phyloP scores from a whole-genome alignment of 208 protist species.

The Herpetomonas samuelpessoai region DNA sequence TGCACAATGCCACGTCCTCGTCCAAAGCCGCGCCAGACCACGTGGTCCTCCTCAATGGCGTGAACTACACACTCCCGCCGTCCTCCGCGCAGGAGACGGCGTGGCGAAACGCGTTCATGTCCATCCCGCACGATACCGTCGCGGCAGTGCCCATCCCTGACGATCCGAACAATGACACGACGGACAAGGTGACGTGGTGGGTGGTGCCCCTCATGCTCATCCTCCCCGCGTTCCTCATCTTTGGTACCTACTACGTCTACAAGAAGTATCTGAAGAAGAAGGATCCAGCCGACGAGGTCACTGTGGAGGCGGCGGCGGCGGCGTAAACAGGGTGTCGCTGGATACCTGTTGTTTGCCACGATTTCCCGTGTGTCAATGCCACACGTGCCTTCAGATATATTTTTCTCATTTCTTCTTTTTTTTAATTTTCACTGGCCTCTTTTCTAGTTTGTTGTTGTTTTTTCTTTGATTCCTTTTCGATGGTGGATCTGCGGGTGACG shows the following conservation, averaged over 20 bases:
- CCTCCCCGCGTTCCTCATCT: slow-evolving; percentile 25
- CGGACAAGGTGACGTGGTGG: slow-evolving; percentile 44
- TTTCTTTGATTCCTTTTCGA: too few relatives aligned
- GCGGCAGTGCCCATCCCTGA: slow-evolving; percentile 22
- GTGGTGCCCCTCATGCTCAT: slow-evolving; percentile 42
- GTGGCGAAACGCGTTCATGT: slow-evolving; percentile 41
- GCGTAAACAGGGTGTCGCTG: too few relatives aligned
- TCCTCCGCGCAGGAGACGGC: slow-evolving; percentile 22
- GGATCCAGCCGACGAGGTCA: slow-evolving; percentile 6
- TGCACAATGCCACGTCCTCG: slow-evolving; percentile 7
- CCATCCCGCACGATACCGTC: slow-evolving; percentile 40
- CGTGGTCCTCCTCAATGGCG: neutral
- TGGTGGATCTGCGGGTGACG: too few relatives aligned
- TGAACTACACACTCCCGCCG: slow-evolving; percentile 9
- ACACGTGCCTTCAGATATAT: too few relatives aligned
- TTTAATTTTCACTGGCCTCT: slow-evolving; percentile 1
- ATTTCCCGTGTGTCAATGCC: too few relatives aligned
- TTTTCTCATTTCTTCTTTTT: slow-evolving; percentile 10
- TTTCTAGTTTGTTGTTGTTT: slow-evolving; percentile 1
- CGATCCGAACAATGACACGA: slow-evolving; percentile 32
- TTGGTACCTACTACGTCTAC: slow-evolving; percentile 45
- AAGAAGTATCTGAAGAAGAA: slow-evolving; percentile 27
- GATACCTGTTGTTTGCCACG: too few relatives aligned
- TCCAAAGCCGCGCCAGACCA: neutral
- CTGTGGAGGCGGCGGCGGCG: neutral